These are phyloP conservation scores for Pyrenophora seminiperda DNA, from an alignment of 2,329 filamentous ascomycete genomes.

Conservation along the genomic window DNA sequence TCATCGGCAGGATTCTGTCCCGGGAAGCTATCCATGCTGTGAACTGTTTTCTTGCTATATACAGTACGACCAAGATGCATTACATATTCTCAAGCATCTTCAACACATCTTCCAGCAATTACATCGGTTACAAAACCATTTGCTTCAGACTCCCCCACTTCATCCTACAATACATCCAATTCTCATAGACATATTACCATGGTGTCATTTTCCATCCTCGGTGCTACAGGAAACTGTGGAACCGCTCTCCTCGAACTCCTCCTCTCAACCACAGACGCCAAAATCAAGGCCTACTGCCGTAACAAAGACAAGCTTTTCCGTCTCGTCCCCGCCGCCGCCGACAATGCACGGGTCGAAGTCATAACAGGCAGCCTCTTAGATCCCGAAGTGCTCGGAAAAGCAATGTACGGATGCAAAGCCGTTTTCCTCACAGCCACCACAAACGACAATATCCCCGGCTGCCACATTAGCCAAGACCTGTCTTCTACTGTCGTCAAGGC, in stretches of 20 bases:
- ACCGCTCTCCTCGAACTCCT: constrained; percentile 16
- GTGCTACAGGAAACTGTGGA: constrained; percentile 21
- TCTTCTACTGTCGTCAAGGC: constrained; percentile 47
- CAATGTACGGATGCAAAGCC: constrained; percentile 44
- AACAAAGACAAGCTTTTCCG: constrained; percentile 17
- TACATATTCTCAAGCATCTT: too few species aligned
- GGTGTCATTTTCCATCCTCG: constrained; percentile 18
- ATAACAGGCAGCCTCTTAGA: constrained; percentile 54
- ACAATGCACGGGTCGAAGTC: constrained; percentile 37
- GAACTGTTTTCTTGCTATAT: too few species aligned
- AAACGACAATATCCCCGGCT: constrained; percentile 54
- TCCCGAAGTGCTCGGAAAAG: constrained; percentile 44
- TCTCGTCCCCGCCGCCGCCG: constrained; percentile 1
- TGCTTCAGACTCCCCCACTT: too few species aligned
- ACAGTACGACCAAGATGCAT: too few species aligned
- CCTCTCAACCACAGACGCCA: not conserved
- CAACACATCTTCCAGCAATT: too few species aligned
- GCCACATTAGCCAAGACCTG: constrained; percentile 46
- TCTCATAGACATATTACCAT: not conserved
- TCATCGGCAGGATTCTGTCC: too few species aligned
- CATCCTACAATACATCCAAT: too few species aligned
- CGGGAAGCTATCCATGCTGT: too few species aligned
- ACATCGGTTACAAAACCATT: too few species aligned
- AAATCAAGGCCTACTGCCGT: constrained; percentile 22
- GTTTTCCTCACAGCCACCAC: constrained; percentile 50